phyloP scores from a whole-genome alignment of 2,329 filamentous ascomycete genomes.

The Fusarium lyarnte region DNA sequence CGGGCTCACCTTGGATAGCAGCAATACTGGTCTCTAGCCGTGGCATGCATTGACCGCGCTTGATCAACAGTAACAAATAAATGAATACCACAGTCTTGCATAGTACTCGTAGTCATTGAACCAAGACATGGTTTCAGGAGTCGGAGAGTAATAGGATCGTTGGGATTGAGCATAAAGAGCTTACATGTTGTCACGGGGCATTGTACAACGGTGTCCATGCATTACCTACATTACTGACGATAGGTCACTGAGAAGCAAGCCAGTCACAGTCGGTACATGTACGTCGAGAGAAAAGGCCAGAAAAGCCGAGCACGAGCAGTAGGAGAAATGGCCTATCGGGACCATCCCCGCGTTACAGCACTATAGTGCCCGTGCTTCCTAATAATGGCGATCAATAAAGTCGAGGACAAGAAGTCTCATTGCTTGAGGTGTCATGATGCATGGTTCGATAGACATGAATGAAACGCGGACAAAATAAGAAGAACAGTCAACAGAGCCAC shows the following conservation, averaged over 20 bases:
- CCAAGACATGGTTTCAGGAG: conserved; percentile 33
- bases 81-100: neutral
- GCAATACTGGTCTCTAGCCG: neutral
- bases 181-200: conserved; percentile 19
- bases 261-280: conserved; percentile 3
- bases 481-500: conserved; percentile 19
- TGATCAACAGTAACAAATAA: neutral
- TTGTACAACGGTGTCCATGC: conserved; percentile 6
- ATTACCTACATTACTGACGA: conserved; percentile 32
- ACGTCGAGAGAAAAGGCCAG: conserved; percentile 22
- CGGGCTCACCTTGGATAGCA: neutral
- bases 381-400: conserved; percentile 19
- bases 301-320: conserved; percentile 4
- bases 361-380: conserved; percentile 25
- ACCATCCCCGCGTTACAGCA: conserved; percentile 27
- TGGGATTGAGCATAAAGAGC: conserved; percentile 25
- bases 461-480: conserved; percentile 13
- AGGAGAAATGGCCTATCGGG: conserved; percentile 35
- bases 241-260: conserved; percentile 7
- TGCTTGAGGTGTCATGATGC: conserved; percentile 23
- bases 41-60: neutral
- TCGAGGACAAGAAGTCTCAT: conserved; percentile 6
- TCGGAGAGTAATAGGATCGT: conserved; percentile 14
- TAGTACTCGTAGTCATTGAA: neutral
- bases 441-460: conserved; percentile 14